phyloP scores from a whole-genome alignment of 2,329 filamentous ascomycete genomes.

The Ophiostoma triangulosporum region DNA sequence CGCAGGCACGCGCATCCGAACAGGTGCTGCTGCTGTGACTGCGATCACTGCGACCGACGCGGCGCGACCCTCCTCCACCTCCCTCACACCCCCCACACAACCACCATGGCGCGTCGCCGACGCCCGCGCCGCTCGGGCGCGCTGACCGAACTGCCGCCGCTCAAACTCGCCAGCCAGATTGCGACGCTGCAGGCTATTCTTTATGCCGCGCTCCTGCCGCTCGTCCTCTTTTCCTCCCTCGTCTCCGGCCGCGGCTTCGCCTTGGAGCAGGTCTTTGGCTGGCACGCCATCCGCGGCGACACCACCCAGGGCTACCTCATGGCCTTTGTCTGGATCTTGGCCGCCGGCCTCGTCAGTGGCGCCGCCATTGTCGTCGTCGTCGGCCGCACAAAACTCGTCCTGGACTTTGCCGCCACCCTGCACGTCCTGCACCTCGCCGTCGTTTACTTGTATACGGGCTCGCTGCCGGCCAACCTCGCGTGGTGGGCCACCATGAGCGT shows the following conservation, averaged over 20 bases:
- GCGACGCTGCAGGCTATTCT: conserved; percentile 41
- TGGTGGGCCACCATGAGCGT: conserved; percentile 63
- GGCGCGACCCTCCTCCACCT: background rate
- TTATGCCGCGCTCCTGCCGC: conserved; percentile 36
- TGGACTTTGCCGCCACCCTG: conserved; percentile 84
- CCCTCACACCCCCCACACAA: background rate
- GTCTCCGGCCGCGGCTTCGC: conserved; percentile 43
- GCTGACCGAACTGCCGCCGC: conserved; percentile 45
- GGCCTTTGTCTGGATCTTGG: conserved; percentile 43
- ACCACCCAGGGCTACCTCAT: conserved; percentile 48
- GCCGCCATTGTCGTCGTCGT: conserved; percentile 74
- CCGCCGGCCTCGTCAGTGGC: conserved; percentile 51
- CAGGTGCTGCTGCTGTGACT: too few relatives aligned
- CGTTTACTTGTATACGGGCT: conserved; percentile 61
- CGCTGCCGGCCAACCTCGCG: conserved; percentile 61
- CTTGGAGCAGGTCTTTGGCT: conserved; percentile 42
- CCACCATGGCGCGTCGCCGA: conserved; percentile 6
- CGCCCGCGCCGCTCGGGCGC: conserved; percentile 40
- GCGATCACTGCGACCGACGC: too few relatives aligned
- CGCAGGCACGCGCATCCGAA: too few relatives aligned
- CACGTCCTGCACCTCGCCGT: conserved; percentile 23
- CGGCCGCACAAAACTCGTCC: conserved; percentile 81
- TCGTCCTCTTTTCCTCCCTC: conserved; percentile 45
- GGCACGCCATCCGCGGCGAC: conserved; percentile 45
- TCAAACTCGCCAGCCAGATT: conserved; percentile 47